phyloP scores from a whole-genome alignment of 2,329 filamentous ascomycete species.

The Eutypa lata region DNA sequence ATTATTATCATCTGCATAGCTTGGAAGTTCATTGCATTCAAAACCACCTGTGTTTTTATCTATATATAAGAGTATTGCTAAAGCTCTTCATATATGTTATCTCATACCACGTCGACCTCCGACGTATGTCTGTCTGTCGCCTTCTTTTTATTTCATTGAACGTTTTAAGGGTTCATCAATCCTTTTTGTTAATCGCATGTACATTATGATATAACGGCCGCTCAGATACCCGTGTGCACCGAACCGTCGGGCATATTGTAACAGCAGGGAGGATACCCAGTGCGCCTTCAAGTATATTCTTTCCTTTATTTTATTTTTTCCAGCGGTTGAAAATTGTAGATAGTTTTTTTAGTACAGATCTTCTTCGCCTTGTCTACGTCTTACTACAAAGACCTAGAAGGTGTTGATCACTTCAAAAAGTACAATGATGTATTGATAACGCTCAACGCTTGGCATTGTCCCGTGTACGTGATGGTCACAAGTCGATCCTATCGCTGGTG shows the following conservation, averaged over 20 bases:
- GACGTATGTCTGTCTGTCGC: neutral
- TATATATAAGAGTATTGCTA: neutral
- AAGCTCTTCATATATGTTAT: neutral
- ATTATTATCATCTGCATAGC: neutral
- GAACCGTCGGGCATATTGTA: neutral
- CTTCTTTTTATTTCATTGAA: neutral
- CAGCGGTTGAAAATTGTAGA: neutral
- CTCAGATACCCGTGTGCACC: neutral
- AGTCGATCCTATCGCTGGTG: too few relatives aligned
- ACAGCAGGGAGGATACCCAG: neutral
- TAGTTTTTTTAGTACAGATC: neutral
- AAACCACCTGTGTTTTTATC: neutral
- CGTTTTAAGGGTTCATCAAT: neutral
- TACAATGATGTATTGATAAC: too few relatives aligned
- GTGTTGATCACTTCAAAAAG: neutral
- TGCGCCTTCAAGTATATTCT: neutral
- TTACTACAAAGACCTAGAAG: neutral
- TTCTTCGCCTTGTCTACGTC: neutral
- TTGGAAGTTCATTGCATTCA: neutral
- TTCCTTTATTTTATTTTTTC: neutral
- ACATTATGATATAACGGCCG: conserved; percentile 7
- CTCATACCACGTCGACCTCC: neutral
- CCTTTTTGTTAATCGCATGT: neutral
- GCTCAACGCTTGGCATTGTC: too few relatives aligned
- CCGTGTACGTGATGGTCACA: too few relatives aligned